A percentile compares a stretch with the other conserved stretches of the same genome.
These are phyloP conservation scores for Cordyceps pruinosa DNA, from an alignment of 2,329 filamentous ascomycete species.

Conservation along the genomic window DNA sequence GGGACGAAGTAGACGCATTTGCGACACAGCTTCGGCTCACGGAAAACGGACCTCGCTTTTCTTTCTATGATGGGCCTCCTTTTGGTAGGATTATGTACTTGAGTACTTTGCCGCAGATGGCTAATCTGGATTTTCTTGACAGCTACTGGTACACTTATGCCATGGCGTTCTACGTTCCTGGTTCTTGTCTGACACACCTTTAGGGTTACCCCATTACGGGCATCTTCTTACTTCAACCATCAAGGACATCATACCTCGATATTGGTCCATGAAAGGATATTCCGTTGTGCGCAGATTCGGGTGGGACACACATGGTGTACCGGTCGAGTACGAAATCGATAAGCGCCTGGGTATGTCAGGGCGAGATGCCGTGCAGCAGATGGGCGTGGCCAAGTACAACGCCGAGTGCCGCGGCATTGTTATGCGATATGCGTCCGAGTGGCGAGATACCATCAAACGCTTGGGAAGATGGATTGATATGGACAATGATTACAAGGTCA, in stretches of 20 bases:
- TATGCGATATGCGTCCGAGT: slow-evolving; percentile 75
- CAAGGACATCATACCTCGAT: slow-evolving; percentile 92
- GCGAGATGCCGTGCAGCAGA: slow-evolving; percentile 69
- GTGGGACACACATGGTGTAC: slow-evolving; percentile 60
- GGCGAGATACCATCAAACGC: slow-evolving; percentile 68
- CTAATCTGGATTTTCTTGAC: background rate
- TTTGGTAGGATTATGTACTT: slow-evolving; percentile 42
- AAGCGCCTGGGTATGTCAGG: slow-evolving; percentile 80
- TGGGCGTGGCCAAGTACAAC: slow-evolving; percentile 80
- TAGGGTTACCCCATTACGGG: slow-evolving; percentile 56
- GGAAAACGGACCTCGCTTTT: slow-evolving; percentile 74
- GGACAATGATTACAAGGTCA: slow-evolving; percentile 66
- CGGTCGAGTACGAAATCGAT: slow-evolving; percentile 88
- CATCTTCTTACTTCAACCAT: slow-evolving; percentile 88
- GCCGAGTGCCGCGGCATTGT: slow-evolving; percentile 79
- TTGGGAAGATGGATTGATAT: slow-evolving; percentile 73
- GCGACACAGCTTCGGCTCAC: slow-evolving; percentile 66
- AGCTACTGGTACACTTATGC: slow-evolving; percentile 16
- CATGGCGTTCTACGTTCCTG: too few relatives aligned
- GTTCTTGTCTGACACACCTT: background rate
- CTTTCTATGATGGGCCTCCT: slow-evolving; percentile 86
- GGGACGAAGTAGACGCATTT: slow-evolving; percentile 90
- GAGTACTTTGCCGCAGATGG: background rate
- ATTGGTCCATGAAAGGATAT: slow-evolving; percentile 95
- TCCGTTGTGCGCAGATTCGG: slow-evolving; percentile 61